Evolutionary conservation across 805 yeast species (phyloP).

Genomic region (Starmerella bombi): DNA sequence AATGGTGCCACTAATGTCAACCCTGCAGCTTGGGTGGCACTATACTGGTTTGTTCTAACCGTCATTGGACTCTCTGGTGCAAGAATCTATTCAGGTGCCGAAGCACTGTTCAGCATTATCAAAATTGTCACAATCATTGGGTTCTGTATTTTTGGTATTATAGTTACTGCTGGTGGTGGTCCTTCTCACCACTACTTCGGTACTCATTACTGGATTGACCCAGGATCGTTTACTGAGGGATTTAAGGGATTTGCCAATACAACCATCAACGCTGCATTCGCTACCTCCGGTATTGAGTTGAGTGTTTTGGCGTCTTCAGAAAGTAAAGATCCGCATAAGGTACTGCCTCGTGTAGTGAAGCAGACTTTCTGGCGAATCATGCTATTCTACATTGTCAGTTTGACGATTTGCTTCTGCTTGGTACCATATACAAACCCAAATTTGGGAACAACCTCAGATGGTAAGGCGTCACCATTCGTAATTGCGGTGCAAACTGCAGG

Average conservation of each 20-base stretch:
- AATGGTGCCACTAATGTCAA: conserved; percentile 50
- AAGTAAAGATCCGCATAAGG: conserved; percentile 49
- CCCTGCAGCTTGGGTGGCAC: conserved; percentile 40
- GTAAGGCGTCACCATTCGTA: conserved; percentile 60
- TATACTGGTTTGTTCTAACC: conserved; percentile 39
- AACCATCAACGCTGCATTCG: conserved; percentile 53
- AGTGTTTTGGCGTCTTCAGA: conserved; percentile 69
- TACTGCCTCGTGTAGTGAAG: conserved; percentile 62
- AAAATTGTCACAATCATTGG: conserved; percentile 45
- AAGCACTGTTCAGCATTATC: conserved; percentile 40
- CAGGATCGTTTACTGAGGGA: conserved; percentile 49
- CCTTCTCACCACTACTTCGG: conserved; percentile 45
- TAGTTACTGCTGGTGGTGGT: conserved; percentile 46
- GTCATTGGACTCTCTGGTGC: conserved; percentile 39
- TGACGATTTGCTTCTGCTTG: conserved; percentile 47
- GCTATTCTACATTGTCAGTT: conserved; percentile 51
- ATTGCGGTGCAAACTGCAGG: conserved; percentile 57
- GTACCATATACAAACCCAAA: conserved; percentile 51
- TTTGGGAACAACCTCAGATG: conserved; percentile 41
- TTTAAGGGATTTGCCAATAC: conserved; percentile 54
- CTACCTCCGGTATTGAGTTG: conserved; percentile 64
- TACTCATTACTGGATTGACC: conserved; percentile 46
- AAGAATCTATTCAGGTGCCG: conserved; percentile 48
- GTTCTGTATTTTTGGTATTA: conserved; percentile 44
- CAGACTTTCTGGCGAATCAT: conserved; percentile 75